These are phyloP conservation scores for Gillenia trifoliata DNA, from an alignment of 306 rosid genomes.

Conservation along the genomic window DNA sequence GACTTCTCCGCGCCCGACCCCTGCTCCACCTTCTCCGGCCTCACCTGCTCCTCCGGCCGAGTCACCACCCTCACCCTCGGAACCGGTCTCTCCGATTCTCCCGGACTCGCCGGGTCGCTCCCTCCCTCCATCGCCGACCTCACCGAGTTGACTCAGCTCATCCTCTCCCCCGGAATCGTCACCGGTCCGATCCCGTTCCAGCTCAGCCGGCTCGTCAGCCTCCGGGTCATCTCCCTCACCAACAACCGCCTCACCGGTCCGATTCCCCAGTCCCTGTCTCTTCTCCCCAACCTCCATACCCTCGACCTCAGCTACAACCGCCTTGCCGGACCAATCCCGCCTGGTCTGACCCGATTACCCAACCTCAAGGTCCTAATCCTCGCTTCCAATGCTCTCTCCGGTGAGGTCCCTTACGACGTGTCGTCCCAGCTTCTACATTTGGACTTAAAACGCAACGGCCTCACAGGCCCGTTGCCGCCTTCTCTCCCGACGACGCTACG, in stretches of 20 bases:
- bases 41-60: conserved; percentile 45
- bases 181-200: conserved; percentile 61
- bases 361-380: conserved; percentile 51
- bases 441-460: conserved; percentile 43
- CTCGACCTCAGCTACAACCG: conserved; percentile 71
- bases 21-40: conserved; percentile 68
- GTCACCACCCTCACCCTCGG: conserved; percentile 65
- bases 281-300: conserved; percentile 56
- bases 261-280: conserved; percentile 44
- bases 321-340: conserved; percentile 55
- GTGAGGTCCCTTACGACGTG: conserved; percentile 26
- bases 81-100: conserved; percentile 28
- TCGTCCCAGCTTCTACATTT: conserved; percentile 54
- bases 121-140: conserved; percentile 40
- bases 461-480: conserved; percentile 44
- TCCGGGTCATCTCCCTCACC: conserved; percentile 63
- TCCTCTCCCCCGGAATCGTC: conserved; percentile 72
- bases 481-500: conserved; percentile 56
- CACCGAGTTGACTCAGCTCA: conserved; percentile 62
- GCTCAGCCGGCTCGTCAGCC: conserved; percentile 40
- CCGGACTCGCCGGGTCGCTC: conserved; percentile 60
- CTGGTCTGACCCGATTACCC: conserved; percentile 37
- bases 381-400: conserved; percentile 46
- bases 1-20: conserved; percentile 59
- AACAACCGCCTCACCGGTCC: conserved; percentile 66